Conservation (phyloP, 495 filamentous ascomycete species). For the Talaromyces ruber region DNA sequence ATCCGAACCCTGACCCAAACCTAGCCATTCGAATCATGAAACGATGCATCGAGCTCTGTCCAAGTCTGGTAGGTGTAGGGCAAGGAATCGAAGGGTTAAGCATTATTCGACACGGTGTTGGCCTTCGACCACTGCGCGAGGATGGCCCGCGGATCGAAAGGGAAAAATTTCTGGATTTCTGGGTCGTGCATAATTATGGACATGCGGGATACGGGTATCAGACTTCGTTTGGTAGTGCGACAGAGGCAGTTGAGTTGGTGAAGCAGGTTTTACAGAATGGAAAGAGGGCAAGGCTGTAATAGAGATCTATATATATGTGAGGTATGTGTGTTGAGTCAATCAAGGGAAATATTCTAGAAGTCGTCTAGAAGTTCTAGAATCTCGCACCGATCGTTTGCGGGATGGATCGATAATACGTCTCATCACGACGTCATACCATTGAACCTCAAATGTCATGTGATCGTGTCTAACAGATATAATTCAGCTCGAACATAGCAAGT, state of each 20-base stretch:
- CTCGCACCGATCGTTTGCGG: not conserved
- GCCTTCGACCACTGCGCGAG: conserved; percentile 67
- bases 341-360: not conserved
- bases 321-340: not conserved
- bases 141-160: conserved; percentile 77
- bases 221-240: conserved; percentile 74
- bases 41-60: conserved; percentile 62
- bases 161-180: conserved; percentile 60
- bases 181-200: conserved; percentile 92
- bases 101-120: conserved; percentile 85
- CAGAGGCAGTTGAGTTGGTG: conserved; percentile 61
- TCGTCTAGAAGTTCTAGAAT: not conserved
- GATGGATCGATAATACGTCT: not conserved
- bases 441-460: not conserved
- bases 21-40: conserved; percentile 84
- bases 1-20: conserved; percentile 71
- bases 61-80: conserved; percentile 59
- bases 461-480: not conserved
- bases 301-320: not conserved
- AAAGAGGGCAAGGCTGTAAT: conserved; percentile 27
- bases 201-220: conserved; percentile 94
- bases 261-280: conserved; percentile 44
- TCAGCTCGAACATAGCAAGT: too few species aligned
- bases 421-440: not conserved
- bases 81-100: conserved; percentile 72